Percentiles rank a stretch among this genome's conserved stretches.
These are phyloP conservation scores for Kregervanrija delftensis DNA, from an alignment of 805 yeast species.

Conservation along the genomic window DNA sequence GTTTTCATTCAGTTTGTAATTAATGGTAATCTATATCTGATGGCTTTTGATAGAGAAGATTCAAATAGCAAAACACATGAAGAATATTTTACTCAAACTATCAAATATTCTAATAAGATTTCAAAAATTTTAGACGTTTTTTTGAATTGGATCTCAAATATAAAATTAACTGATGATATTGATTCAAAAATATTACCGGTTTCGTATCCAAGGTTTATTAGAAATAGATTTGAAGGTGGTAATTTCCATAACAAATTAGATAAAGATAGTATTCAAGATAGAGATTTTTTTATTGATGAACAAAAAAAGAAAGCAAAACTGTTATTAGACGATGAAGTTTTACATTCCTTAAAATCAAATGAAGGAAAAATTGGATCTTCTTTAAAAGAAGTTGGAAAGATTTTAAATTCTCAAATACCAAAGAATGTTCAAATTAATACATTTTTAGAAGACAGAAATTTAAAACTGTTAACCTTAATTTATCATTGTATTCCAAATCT, in stretches of 20 bases:
- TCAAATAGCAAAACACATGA: neutral
- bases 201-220: constrained; percentile 60
- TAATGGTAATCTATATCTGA: constrained; percentile 56
- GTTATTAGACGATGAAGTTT: constrained; percentile 44
- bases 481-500: constrained; percentile 47
- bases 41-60: constrained; percentile 7
- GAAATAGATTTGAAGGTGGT: constrained; percentile 68
- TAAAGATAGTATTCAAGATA: constrained; percentile 17
- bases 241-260: constrained; percentile 70
- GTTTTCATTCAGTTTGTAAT: constrained; percentile 58
- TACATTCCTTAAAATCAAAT: constrained; percentile 29
- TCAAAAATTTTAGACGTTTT: neutral
- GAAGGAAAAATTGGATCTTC: constrained; percentile 33
- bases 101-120: neutral
- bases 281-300: constrained; percentile 25
- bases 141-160: neutral
- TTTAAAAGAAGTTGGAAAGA: constrained; percentile 35
- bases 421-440: constrained; percentile 13
- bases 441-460: constrained; percentile 36
- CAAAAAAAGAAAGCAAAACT: constrained; percentile 26
- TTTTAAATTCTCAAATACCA: constrained; percentile 34
- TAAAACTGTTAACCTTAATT: constrained; percentile 44
- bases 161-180: constrained; percentile 1
- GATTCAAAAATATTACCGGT: constrained; percentile 43
- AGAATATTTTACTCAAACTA: neutral